Conservation (phyloP, 2,329 filamentous ascomycete species). For the Lachnellula arida region DNA sequence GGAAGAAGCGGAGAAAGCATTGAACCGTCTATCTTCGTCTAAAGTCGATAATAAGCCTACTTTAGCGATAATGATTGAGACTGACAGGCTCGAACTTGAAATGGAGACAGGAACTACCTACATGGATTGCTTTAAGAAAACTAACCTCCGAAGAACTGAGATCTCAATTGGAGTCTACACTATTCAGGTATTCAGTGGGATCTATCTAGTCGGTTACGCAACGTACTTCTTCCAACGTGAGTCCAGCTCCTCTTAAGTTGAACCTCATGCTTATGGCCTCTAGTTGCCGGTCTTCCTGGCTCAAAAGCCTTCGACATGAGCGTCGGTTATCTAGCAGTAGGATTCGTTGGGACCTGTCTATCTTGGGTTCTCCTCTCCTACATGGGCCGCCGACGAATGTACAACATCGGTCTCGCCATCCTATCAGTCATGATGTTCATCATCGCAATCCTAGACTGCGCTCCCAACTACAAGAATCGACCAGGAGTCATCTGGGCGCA, state of each 20-base stretch:
- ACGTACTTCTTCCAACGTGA: slow-evolving; percentile 40
- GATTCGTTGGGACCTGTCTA: slow-evolving; percentile 45
- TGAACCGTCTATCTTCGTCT: slow-evolving; percentile 39
- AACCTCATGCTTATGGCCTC: not conserved
- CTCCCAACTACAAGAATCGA: slow-evolving; percentile 6
- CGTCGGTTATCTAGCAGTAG: slow-evolving; percentile 43
- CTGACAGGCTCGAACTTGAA: slow-evolving; percentile 48
- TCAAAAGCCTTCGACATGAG: slow-evolving; percentile 56
- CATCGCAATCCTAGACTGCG: slow-evolving; percentile 36
- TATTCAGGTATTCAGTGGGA: slow-evolving; percentile 30
- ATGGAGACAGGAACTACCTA: slow-evolving; percentile 40
- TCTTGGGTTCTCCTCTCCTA: slow-evolving; percentile 46
- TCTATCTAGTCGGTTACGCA: slow-evolving; percentile 43
- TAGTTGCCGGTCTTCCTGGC: slow-evolving; percentile 52
- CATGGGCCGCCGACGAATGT: slow-evolving; percentile 58
- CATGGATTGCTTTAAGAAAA: slow-evolving; percentile 48
- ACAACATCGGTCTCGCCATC: slow-evolving; percentile 53
- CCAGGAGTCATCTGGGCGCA: slow-evolving; percentile 33
- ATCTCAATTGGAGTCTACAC: slow-evolving; percentile 47
- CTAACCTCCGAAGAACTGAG: slow-evolving; percentile 47
- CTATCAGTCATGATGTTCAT: slow-evolving; percentile 49
- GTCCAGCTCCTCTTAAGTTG: not conserved
- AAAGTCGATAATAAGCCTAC: slow-evolving; percentile 38
- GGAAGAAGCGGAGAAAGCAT: slow-evolving; percentile 35
- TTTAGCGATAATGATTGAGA: slow-evolving; percentile 50